These are phyloP conservation scores for Peronospora destructor DNA, from an alignment of 352 stramenopile species.

Conservation along the genomic window DNA sequence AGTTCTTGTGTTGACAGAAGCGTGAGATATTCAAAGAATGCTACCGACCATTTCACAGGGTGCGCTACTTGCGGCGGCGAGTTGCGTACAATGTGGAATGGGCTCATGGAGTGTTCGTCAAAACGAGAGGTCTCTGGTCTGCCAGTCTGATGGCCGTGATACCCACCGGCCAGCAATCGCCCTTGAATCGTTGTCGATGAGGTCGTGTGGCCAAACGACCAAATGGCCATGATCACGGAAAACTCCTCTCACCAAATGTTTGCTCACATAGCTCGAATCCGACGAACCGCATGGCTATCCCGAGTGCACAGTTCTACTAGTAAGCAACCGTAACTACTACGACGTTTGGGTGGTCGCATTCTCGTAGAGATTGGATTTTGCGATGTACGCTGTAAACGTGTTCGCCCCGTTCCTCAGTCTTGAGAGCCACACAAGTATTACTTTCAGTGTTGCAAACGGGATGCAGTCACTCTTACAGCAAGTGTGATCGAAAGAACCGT, in stretches of 20 bases:
- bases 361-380: slow-evolving; percentile 67
- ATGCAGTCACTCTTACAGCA: slow-evolving; percentile 28
- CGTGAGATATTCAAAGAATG: slow-evolving; percentile 82
- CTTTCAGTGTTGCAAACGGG: slow-evolving; percentile 54
- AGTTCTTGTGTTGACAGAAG: slow-evolving; percentile 73
- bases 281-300: slow-evolving; percentile 83
- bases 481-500: too few species aligned
- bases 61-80: slow-evolving; percentile 69
- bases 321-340: slow-evolving; percentile 71
- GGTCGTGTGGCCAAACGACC: slow-evolving; percentile 83
- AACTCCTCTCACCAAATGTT: slow-evolving; percentile 33
- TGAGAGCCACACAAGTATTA: slow-evolving; percentile 49
- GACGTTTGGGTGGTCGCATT: slow-evolving; percentile 71
- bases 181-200: slow-evolving; percentile 92
- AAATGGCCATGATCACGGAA: slow-evolving; percentile 71
- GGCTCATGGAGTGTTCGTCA: slow-evolving; percentile 86
- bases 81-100: slow-evolving; percentile 74
- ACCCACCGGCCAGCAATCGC: slow-evolving; percentile 87
- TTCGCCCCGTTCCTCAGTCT: slow-evolving; percentile 54
- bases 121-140: slow-evolving; percentile 88
- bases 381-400: slow-evolving; percentile 63
- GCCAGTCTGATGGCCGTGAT: slow-evolving; percentile 90
- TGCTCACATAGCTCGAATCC: slow-evolving; percentile 43
- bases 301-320: slow-evolving; percentile 81
- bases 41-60: slow-evolving; percentile 58